phyloP scores from a whole-genome alignment of 75 land plant genomes.

The Selaginella moellendorffii region DNA sequence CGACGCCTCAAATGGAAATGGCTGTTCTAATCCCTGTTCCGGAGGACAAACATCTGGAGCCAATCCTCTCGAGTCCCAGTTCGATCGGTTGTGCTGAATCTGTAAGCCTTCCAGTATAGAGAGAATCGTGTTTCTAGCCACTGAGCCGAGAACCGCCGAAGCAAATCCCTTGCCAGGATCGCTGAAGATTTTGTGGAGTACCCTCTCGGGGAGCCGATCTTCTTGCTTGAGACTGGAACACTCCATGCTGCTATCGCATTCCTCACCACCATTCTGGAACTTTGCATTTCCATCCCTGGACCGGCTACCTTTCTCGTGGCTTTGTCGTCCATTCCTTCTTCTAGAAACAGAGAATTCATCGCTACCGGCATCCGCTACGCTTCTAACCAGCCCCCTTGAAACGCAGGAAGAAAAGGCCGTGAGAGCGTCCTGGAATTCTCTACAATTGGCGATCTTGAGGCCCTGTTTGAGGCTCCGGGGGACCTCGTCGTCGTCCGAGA shows the following conservation, averaged over 20 bases:
- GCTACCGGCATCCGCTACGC: neutral
- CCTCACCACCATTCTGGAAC: neutral
- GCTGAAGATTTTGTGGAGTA: slow-evolving; percentile 53
- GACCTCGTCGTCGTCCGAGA: slow-evolving; percentile 55
- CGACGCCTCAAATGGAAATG: too few relatives aligned
- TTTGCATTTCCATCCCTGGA: slow-evolving; percentile 3
- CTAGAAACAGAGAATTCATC: neutral
- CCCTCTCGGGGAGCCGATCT: slow-evolving; percentile 30
- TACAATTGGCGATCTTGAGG: slow-evolving; percentile 40
- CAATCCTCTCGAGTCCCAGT: neutral
- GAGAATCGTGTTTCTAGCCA: slow-evolving; percentile 61
- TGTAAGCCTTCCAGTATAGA: slow-evolving; percentile 13
- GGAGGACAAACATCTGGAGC: neutral
- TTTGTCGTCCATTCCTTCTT: neutral
- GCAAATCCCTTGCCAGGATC: slow-evolving; percentile 62
- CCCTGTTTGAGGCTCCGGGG: slow-evolving; percentile 66
- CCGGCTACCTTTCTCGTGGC: neutral
- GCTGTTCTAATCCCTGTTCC: too few relatives aligned
- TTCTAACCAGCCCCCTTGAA: slow-evolving; percentile 30
- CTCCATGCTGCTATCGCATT: neutral
- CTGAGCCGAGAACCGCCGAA: slow-evolving; percentile 65
- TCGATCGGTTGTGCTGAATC: neutral
- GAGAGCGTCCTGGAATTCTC: slow-evolving; percentile 41
- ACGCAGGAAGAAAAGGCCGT: slow-evolving; percentile 35
- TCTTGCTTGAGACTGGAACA: neutral